Evolutionary conservation across 169 alveolate genomes (phyloP), one percentile per base, ranked within the genome.

Genomic region (Cryptosporidium felis): DNA sequence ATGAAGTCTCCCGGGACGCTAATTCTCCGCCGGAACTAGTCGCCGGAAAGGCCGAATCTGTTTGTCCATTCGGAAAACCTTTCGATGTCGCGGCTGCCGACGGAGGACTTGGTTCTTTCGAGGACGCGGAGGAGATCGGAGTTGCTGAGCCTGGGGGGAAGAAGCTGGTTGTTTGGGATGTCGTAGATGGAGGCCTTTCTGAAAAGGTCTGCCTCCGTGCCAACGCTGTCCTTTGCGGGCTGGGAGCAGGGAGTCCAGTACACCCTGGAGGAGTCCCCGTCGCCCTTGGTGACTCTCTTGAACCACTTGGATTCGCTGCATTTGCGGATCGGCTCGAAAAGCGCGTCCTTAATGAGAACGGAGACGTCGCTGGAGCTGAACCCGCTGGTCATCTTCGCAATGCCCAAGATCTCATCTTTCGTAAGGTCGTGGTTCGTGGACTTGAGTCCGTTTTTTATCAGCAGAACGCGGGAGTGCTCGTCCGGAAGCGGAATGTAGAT

Each of bases 401-500:
- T 45, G 36, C 90, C 58, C 60, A 62, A 80, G 34, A 92, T 62
- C 80, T 95, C 97, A n/a, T 91, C 97, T 62, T 91, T 93, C 28
- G 89, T 62, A 44, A 94, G 81, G 60, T 65, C 42, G 82, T 92
- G 92, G 63, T 61, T 89, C 53, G 91, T 89, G 42, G 91, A 80
- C 80, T 92, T 82, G 2, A 94, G 79, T 59, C 92, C 89, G 59
- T 90, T 89, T 65, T 92, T 88, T 38, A 97, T 91, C 89, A 95
- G 88, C 79, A 62, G 89, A 82, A 90, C 81, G 65, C 99, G 92
- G 26, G 99, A 98, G 14, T 88, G 90, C 30, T 88, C 88, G 81
- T 98, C 99, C 21, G 99, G 99, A 58, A 98, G 98, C 4, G 99
- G 98, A 51, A 98, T 98, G 88, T 97, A 97, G 32, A 98, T 97